phyloP scores from a whole-genome alignment of 2,329 filamentous ascomycete species.

The Orbilia brochopaga region DNA sequence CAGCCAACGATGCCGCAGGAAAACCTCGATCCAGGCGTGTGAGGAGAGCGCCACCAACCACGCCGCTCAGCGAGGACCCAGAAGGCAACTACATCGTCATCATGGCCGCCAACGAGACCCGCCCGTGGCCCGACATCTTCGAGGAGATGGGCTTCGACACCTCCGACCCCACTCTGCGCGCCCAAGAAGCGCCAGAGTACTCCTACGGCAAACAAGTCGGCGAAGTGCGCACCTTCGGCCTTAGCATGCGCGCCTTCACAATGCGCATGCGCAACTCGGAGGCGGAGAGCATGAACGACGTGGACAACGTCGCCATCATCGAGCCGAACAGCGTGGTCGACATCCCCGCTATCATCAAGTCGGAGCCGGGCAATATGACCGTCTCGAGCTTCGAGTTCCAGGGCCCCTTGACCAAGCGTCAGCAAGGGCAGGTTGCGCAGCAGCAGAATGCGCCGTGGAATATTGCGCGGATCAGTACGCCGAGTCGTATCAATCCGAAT shows the following conservation, averaged over 20 bases:
- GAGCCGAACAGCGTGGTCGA: constrained; percentile 7
- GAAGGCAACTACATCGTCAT: constrained; percentile 19
- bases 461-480: background rate
- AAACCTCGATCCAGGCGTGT: background rate
- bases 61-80: background rate
- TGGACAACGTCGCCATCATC: background rate
- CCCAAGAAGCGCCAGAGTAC: background rate
- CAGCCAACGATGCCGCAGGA: background rate
- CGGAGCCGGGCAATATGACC: constrained; percentile 10
- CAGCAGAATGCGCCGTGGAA: constrained; percentile 1
- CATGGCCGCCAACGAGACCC: constrained; percentile 8
- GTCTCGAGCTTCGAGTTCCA: background rate
- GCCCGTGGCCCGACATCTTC: constrained; percentile 6
- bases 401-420: background rate
- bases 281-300: background rate
- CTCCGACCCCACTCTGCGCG: background rate
- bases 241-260: constrained; percentile 4
- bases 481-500: background rate
- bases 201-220: constrained; percentile 7
- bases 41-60: background rate
- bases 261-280: constrained; percentile 1
- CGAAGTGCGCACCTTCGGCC: constrained; percentile 6
- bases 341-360: constrained; percentile 18
- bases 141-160: constrained; percentile 11
- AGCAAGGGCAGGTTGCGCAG: background rate